Conservation (phyloP, 73 alveolate species). For the Paramecium caudatum region DNA sequence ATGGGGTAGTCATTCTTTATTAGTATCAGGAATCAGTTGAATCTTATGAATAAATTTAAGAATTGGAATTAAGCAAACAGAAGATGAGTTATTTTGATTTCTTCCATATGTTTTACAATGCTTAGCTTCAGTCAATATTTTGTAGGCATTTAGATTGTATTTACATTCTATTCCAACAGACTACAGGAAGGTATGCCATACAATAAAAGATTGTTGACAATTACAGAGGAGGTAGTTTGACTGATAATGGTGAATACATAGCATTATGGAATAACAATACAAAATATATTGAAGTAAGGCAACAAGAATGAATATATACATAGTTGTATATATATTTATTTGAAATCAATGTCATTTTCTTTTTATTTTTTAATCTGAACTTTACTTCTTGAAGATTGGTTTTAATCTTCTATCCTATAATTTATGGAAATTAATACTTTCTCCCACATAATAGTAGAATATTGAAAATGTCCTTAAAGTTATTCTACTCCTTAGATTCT, state of each 20-base stretch:
- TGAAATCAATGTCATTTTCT: constrained; percentile 25
- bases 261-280: constrained; percentile 33
- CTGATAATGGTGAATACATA: constrained; percentile 32
- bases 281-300: neutral
- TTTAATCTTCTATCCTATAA: constrained; percentile 49
- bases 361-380: constrained; percentile 6
- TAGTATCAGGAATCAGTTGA: constrained; percentile 7
- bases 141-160: constrained; percentile 10
- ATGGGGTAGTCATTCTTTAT: constrained; percentile 10
- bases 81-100: constrained; percentile 35
- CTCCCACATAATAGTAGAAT: constrained; percentile 79
- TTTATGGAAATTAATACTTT: constrained; percentile 3
- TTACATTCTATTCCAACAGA: neutral
- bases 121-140: neutral
- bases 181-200: neutral
- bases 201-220: constrained; percentile 1
- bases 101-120: constrained; percentile 34
- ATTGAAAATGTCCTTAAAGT: constrained; percentile 79
- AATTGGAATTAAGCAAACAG: neutral
- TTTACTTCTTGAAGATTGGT: constrained; percentile 52
- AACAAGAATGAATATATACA: neutral
- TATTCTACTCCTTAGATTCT: constrained; percentile 92
- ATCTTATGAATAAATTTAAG: constrained; percentile 12
- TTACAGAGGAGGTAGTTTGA: constrained; percentile 32
- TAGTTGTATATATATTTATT: too few relatives aligned